Evolutionary conservation across 108 stramenopile genomes (phyloP).

Genomic region (Nitzschia inconspicua): DNA sequence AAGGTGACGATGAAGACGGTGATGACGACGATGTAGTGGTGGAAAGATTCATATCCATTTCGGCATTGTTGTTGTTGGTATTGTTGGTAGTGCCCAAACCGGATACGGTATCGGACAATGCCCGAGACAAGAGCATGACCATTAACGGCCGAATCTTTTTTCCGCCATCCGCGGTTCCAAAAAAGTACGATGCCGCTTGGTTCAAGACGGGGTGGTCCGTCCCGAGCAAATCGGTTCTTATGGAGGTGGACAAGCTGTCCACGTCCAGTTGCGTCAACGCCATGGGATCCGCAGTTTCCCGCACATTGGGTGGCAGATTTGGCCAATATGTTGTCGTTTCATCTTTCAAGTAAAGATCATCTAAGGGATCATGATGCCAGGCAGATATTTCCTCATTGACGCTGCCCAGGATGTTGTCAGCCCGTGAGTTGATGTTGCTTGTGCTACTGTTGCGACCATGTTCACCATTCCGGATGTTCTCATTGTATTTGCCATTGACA

Average conservation of each 20-base stretch:
- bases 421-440: conserved; percentile 3
- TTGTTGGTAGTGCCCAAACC: conserved; percentile 7
- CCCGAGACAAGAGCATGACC: conserved; percentile 80
- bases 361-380: conserved; percentile 61
- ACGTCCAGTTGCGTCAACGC: conserved; percentile 56
- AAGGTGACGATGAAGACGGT: neutral
- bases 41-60: neutral
- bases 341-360: conserved; percentile 58
- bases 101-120: conserved; percentile 53
- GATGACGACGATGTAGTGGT: conserved; percentile 6
- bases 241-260: conserved; percentile 64
- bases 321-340: conserved; percentile 50
- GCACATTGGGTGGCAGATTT: conserved; percentile 48
- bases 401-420: conserved; percentile 24
- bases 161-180: conserved; percentile 61
- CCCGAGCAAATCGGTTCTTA: conserved; percentile 74
- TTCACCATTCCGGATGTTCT: conserved; percentile 23
- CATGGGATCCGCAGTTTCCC: conserved; percentile 67
- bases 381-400: conserved; percentile 43
- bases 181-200: conserved; percentile 82
- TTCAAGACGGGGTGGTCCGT: conserved; percentile 83
- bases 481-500: conserved; percentile 6
- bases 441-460: conserved; percentile 13
- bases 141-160: conserved; percentile 86
- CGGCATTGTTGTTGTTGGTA: neutral